Evolutionary conservation across 2,329 filamentous ascomycete species (phyloP).

Genomic region (Chrysosphaeria jannelii): DNA sequence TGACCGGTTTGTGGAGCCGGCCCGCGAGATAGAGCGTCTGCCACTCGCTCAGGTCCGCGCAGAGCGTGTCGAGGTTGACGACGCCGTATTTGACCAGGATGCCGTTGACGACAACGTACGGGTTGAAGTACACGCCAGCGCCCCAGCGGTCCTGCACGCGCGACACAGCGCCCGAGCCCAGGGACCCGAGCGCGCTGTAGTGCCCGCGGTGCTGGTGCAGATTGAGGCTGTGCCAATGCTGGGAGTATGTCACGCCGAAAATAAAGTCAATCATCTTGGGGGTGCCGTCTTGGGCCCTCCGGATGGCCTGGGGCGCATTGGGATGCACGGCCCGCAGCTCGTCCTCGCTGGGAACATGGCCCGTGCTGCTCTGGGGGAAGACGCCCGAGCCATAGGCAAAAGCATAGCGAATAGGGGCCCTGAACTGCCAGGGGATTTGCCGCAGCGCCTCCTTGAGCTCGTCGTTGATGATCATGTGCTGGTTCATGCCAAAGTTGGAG

Average conservation of each 20-base stretch:
- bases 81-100: constrained; percentile 96
- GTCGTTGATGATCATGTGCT: constrained; percentile 84
- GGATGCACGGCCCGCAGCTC: constrained; percentile 42
- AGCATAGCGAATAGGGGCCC: constrained; percentile 78
- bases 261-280: constrained; percentile 98
- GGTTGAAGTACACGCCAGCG: constrained; percentile 92
- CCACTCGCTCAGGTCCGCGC: constrained; percentile 66
- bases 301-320: constrained; percentile 48
- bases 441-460: constrained; percentile 82
- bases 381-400: constrained; percentile 96
- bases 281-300: constrained; percentile 58
- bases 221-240: constrained; percentile 94
- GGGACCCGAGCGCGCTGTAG: constrained; percentile 57
- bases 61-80: constrained; percentile 74
- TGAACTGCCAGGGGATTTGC: constrained; percentile 69
- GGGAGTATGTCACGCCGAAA: constrained; percentile 74
- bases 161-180: constrained; percentile 66
- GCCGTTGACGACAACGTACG: constrained; percentile 79
- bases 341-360: constrained; percentile 20
- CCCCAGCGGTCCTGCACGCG: constrained; percentile 66
- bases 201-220: constrained; percentile 67
- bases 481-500: constrained; percentile 69
- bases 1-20: constrained; percentile 85
- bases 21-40: constrained; percentile 90
- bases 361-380: constrained; percentile 42